These are phyloP conservation scores for Pistacia integerrima DNA, from an alignment of 345 rosid genomes.

Conservation along the genomic window DNA sequence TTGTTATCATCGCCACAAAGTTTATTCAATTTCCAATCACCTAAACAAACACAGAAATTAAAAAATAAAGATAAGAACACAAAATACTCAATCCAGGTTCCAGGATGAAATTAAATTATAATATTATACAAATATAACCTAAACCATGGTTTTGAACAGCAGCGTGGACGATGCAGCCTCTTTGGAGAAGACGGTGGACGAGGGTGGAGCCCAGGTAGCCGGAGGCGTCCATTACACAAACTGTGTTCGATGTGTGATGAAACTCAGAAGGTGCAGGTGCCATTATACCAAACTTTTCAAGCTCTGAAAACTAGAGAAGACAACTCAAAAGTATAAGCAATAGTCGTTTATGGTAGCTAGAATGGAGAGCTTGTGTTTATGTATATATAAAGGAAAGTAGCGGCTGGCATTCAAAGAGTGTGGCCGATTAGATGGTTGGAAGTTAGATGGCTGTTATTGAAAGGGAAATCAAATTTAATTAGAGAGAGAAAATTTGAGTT, in stretches of 20 bases:
- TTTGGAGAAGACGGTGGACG: conserved; percentile 36
- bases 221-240: conserved; percentile 56
- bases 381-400: not conserved
- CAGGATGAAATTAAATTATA: too few relatives aligned
- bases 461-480: not conserved
- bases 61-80: not conserved
- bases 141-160: conserved; percentile 42
- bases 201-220: conserved; percentile 42
- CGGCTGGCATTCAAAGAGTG: conserved; percentile 23
- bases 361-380: too few relatives aligned
- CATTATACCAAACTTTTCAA: conserved; percentile 13
- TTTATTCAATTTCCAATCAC: conserved; percentile 21
- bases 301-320: not conserved
- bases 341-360: too few relatives aligned
- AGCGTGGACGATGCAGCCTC: conserved; percentile 52
- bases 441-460: conserved; percentile 13
- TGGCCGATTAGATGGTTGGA: conserved; percentile 19
- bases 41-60: conserved; percentile 4
- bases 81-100: too few relatives aligned
- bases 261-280: conserved; percentile 32
- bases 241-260: conserved; percentile 20
- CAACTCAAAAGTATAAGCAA: too few relatives aligned
- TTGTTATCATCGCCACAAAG: conserved; percentile 21
- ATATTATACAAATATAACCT: not conserved
- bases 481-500: not conserved